phyloP scores from a whole-genome alignment of 108 stramenopile genomes.

The Nitzschia inconspicua region DNA sequence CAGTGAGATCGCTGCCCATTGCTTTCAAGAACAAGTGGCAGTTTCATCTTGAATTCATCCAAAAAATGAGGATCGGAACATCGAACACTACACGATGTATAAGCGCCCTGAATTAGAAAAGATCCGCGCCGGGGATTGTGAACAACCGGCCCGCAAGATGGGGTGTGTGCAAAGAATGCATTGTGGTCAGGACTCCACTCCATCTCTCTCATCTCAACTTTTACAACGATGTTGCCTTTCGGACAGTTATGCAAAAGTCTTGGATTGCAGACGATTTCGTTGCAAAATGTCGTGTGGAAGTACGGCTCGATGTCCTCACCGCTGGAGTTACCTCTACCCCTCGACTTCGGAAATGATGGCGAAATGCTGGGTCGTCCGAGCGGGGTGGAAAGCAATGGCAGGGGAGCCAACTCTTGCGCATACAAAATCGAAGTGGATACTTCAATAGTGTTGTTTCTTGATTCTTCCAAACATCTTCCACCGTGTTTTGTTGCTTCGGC shows the following conservation, averaged over 20 bases:
- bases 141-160: conserved; percentile 47
- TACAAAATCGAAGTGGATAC: conserved; percentile 35
- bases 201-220: conserved; percentile 70
- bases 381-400: conserved; percentile 48
- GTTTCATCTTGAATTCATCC: conserved; percentile 83
- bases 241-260: conserved; percentile 58
- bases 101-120: conserved; percentile 65
- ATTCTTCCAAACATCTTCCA: conserved; percentile 36
- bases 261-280: conserved; percentile 80
- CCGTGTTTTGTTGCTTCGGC: conserved; percentile 69
- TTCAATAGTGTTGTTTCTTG: conserved; percentile 6
- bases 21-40: conserved; percentile 58
- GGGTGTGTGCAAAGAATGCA: conserved; percentile 50
- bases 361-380: not conserved
- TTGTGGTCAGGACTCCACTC: conserved; percentile 54
- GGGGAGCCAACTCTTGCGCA: conserved; percentile 72
- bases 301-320: conserved; percentile 51
- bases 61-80: conserved; percentile 57
- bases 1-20: conserved; percentile 19
- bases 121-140: conserved; percentile 79
- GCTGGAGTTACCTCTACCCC: conserved; percentile 16
- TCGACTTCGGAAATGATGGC: conserved; percentile 7
- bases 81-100: conserved; percentile 66
- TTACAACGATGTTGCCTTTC: conserved; percentile 76
- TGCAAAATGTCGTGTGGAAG: conserved; percentile 72